These are phyloP conservation scores for Geosmithia putterillii DNA, from an alignment of 2,329 filamentous ascomycete genomes.

Conservation along the genomic window DNA sequence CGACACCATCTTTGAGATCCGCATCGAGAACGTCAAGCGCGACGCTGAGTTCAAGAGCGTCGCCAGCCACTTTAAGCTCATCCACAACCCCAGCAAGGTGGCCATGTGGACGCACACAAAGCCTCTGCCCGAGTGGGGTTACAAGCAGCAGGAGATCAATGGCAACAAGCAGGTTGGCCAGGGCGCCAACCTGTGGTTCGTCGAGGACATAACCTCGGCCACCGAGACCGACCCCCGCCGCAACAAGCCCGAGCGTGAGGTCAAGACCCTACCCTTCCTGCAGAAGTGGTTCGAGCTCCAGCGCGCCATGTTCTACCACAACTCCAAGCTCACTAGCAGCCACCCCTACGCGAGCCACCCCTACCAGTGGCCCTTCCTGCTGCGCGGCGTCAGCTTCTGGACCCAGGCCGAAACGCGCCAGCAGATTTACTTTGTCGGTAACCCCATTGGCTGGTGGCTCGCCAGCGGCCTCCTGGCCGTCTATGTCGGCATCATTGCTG, in stretches of 20 bases:
- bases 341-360: constrained; percentile 93
- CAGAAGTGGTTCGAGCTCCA: constrained; percentile 95
- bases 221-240: constrained; percentile 60
- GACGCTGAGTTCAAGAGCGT: constrained; percentile 81
- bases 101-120: constrained; percentile 98
- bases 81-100: constrained; percentile 89
- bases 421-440: constrained; percentile 98
- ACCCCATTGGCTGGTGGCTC: constrained; percentile 96
- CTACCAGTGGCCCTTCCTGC: constrained; percentile 94
- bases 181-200: constrained; percentile 87
- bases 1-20: constrained; percentile 87
- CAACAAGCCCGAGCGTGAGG: constrained; percentile 61
- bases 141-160: constrained; percentile 97
- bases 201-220: constrained; percentile 81
- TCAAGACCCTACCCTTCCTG: constrained; percentile 79
- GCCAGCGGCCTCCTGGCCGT: constrained; percentile 85
- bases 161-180: constrained; percentile 92
- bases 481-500: constrained; percentile 80
- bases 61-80: constrained; percentile 87
- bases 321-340: constrained; percentile 92
- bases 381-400: constrained; percentile 98
- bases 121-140: constrained; percentile 92
- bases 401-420: constrained; percentile 88
- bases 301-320: constrained; percentile 98
- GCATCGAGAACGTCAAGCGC: constrained; percentile 74